These are phyloP conservation scores for Bathelium albidoporum DNA, from an alignment of 495 filamentous ascomycete genomes.

Conservation along the genomic window DNA sequence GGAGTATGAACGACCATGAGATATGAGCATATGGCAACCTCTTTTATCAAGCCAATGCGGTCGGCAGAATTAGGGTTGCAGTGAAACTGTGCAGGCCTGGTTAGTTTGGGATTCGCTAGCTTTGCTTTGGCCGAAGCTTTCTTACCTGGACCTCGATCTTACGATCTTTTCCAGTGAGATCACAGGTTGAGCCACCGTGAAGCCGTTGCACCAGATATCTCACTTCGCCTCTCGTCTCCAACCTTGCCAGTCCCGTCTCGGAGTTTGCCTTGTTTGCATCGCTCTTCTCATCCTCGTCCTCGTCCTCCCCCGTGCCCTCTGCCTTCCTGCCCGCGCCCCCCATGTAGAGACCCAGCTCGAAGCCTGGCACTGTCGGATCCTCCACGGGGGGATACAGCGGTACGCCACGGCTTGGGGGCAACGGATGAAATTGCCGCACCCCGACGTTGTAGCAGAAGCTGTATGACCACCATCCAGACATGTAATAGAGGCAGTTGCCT, in stretches of 20 bases:
- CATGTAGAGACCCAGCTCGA: conserved; percentile 58
- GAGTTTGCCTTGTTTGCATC: conserved; percentile 14
- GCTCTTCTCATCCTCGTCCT: conserved; percentile 30
- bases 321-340: conserved; percentile 16
- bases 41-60: conserved; percentile 90
- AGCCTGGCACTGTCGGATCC: conserved; percentile 68
- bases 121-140: background rate
- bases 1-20: conserved; percentile 92
- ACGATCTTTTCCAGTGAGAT: conserved; percentile 75
- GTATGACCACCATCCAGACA: conserved; percentile 95
- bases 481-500: conserved; percentile 79
- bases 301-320: conserved; percentile 25
- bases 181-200: conserved; percentile 77
- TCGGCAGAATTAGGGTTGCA: conserved; percentile 68
- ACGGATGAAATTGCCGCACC: conserved; percentile 85
- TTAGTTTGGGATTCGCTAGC: conserved; percentile 1
- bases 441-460: conserved; percentile 84
- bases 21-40: conserved; percentile 86
- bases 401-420: conserved; percentile 52
- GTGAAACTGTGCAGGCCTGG: conserved; percentile 55
- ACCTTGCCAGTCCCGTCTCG: conserved; percentile 20
- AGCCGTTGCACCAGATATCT: conserved; percentile 87
- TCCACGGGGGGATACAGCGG: conserved; percentile 61
- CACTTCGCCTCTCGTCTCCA: conserved; percentile 58
- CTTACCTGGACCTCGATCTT: conserved; percentile 68